phyloP scores from a whole-genome alignment of 140 eudicot genomes.

The Anethum foeniculum region DNA sequence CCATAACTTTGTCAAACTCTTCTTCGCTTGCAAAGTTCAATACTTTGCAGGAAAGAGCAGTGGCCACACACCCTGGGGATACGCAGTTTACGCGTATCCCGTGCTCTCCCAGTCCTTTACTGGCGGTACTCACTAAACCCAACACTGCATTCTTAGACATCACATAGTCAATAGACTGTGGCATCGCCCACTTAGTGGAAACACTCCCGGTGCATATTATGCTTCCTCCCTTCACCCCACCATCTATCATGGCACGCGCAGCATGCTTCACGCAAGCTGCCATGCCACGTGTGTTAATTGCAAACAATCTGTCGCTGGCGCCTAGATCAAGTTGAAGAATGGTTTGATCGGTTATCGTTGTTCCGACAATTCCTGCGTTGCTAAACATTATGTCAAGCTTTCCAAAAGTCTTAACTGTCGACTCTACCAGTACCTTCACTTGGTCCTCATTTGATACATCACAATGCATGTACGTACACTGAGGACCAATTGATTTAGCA shows the following conservation, averaged over 20 bases:
- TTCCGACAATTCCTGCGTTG: slow-evolving; percentile 18
- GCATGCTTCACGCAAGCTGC: slow-evolving; percentile 33
- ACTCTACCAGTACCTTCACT: slow-evolving; percentile 21
- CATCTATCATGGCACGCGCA: slow-evolving; percentile 31
- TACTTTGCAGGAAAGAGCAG: neutral
- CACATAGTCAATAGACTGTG: slow-evolving; percentile 7
- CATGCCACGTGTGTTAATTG: slow-evolving; percentile 24
- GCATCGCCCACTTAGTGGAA: neutral
- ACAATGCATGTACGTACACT: slow-evolving; percentile 16
- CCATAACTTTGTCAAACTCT: neutral
- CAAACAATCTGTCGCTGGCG: slow-evolving; percentile 9
- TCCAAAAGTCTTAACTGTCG: slow-evolving; percentile 18
- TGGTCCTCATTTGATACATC: slow-evolving; percentile 28
- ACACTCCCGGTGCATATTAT: slow-evolving; percentile 24
- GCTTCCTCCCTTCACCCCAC: slow-evolving; percentile 17
- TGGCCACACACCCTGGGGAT: neutral
- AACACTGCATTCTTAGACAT: slow-evolving; percentile 30
- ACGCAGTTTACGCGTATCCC: neutral
- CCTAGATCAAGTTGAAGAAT: slow-evolving; percentile 19
- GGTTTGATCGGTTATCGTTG: neutral
- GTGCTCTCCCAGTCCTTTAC: slow-evolving; percentile 17
- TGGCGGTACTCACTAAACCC: neutral
- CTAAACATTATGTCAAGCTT: slow-evolving; percentile 33
- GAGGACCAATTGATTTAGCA: slow-evolving; percentile 14
- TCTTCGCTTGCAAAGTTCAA: neutral